These are phyloP conservation scores for Chlamydomonas incerta DNA, from an alignment of 139 green algal genomes.

Conservation along the genomic window DNA sequence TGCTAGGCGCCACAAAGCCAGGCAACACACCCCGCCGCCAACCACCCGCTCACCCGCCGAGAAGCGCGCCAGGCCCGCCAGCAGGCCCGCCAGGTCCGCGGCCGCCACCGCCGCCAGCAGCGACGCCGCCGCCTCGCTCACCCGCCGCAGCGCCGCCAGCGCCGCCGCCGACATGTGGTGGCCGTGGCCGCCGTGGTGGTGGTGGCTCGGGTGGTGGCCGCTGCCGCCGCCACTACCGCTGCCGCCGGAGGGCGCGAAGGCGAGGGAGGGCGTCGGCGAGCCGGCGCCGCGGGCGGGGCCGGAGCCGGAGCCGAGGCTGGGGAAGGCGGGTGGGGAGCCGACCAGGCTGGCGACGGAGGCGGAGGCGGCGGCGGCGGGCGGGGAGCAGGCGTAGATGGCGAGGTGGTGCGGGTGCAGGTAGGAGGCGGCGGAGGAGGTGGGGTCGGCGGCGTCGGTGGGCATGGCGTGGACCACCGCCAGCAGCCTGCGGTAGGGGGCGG, in stretches of 20 bases:
- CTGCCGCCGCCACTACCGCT: too few relatives aligned
- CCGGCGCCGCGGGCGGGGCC: too few relatives aligned
- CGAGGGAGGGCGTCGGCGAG: too few relatives aligned
- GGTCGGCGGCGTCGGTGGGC: not conserved
- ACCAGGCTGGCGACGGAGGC: not conserved
- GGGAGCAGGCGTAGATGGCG: not conserved
- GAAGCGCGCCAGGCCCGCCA: not conserved
- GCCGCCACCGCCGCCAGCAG: conserved; percentile 19
- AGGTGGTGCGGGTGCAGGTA: not conserved
- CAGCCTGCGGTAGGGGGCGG: not conserved
- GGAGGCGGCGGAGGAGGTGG: not conserved
- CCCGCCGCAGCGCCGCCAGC: not conserved
- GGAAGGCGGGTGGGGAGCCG: not conserved
- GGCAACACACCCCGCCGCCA: not conserved
- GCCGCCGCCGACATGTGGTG: not conserved
- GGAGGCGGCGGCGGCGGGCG: not conserved
- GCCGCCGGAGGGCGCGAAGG: not conserved
- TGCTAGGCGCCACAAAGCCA: not conserved
- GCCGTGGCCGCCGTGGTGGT: not conserved
- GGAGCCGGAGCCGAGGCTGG: not conserved
- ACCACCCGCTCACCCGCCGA: not conserved
- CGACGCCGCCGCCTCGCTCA: not conserved
- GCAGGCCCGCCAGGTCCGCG: not conserved
- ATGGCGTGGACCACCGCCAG: conserved; percentile 13
- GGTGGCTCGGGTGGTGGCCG: too few relatives aligned